Percentiles rank a stretch among this genome's conserved stretches.
Evolutionary conservation across 2,329 filamentous ascomycete genomes (phyloP).

Genomic region (Colletotrichum magnum): DNA sequence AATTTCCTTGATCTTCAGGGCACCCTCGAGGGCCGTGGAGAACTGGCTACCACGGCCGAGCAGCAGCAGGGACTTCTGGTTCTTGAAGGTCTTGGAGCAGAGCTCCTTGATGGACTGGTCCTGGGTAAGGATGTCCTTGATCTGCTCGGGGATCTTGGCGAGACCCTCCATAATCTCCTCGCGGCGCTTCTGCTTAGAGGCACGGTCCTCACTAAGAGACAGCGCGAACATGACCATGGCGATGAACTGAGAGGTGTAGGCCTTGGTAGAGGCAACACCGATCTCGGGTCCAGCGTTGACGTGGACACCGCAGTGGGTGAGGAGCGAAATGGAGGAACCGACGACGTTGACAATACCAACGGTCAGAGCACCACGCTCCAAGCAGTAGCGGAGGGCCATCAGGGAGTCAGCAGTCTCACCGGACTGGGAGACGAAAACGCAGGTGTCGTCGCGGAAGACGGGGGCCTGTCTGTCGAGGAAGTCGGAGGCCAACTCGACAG

Average conservation of each 20-base stretch:
- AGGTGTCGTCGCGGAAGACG: constrained; percentile 99
- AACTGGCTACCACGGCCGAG: constrained; percentile 96
- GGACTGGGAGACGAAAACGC: constrained; percentile 98
- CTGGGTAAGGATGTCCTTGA: constrained; percentile 91
- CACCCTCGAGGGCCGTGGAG: constrained; percentile 96
- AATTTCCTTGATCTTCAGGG: constrained; percentile 99
- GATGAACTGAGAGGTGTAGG: constrained; percentile 99
- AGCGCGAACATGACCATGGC: constrained; percentile 99
- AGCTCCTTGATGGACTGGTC: constrained; percentile 95
- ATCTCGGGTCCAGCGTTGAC: constrained; percentile 99
- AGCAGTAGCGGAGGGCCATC: constrained; percentile 96
- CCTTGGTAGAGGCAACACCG: constrained; percentile 98
- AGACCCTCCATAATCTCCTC: constrained; percentile 98
- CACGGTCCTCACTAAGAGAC: constrained; percentile 95
- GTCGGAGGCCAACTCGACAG: constrained; percentile 96
- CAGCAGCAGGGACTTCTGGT: constrained; percentile 95
- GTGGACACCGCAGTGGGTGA: constrained; percentile 99
- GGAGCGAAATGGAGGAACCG: constrained; percentile 96
- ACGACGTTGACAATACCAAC: constrained; percentile 99
- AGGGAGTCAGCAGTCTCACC: constrained; percentile 98
- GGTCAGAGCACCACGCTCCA: constrained; percentile 96
- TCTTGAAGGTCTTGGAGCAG: constrained; percentile 92
- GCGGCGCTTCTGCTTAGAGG: constrained; percentile 91
- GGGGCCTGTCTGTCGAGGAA: constrained; percentile 97
- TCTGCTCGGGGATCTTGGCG: constrained; percentile 87